Conservation (phyloP, 2,329 filamentous ascomycete species). For the Hortaea sp. region DNA sequence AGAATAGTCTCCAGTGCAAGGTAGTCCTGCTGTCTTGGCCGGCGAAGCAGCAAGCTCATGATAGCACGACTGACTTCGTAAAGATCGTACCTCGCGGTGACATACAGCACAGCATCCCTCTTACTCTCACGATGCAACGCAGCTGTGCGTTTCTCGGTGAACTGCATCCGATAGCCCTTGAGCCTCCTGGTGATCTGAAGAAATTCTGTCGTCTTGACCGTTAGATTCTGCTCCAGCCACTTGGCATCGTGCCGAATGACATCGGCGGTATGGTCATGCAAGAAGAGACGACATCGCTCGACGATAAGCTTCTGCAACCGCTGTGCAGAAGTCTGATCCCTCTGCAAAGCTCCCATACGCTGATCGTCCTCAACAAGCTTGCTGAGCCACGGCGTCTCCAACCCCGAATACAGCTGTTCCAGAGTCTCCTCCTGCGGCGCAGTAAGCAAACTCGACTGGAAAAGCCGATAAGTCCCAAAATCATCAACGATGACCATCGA, state of each 20-base stretch:
- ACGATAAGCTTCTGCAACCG: constrained; percentile 70
- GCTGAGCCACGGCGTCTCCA: constrained; percentile 70
- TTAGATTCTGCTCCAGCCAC: constrained; percentile 82
- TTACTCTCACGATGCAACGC: constrained; percentile 49
- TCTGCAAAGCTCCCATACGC: constrained; percentile 55
- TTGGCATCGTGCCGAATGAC: constrained; percentile 76
- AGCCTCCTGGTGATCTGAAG: constrained; percentile 72
- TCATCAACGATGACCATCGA: constrained; percentile 77
- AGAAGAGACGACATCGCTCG: constrained; percentile 79
- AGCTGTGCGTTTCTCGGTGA: constrained; percentile 66
- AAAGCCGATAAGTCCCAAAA: constrained; percentile 77
- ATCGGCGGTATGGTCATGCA: constrained; percentile 71
- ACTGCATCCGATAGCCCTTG: constrained; percentile 56
- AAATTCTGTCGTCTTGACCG: constrained; percentile 65
- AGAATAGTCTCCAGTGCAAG: constrained; percentile 87
- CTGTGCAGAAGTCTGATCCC: constrained; percentile 58
- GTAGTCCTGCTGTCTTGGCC: constrained; percentile 80
- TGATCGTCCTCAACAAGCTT: constrained; percentile 69
- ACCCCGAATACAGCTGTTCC: constrained; percentile 71
- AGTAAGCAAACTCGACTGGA: constrained; percentile 73
- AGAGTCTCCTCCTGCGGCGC: constrained; percentile 83
- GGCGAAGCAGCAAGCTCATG: constrained; percentile 66
- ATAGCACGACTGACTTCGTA: constrained; percentile 89
- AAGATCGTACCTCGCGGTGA: constrained; percentile 67
- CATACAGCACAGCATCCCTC: constrained; percentile 58